Percentiles rank a stretch among this genome's conserved stretches.
Evolutionary conservation across 257 asterid species (phyloP).

Genomic region (Solanum etuberosum): DNA sequence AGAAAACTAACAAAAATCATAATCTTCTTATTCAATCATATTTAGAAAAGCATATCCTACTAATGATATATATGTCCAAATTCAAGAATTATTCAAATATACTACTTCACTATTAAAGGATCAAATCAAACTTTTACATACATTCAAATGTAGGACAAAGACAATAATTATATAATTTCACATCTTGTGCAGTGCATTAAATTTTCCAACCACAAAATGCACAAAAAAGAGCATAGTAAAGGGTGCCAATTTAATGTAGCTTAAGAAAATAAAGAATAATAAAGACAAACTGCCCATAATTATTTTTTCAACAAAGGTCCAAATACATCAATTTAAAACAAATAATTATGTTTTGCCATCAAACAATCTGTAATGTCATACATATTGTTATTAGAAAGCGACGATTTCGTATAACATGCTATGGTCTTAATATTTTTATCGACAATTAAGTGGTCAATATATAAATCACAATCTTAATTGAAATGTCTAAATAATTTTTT

Average conservation of each 20-base stretch:
- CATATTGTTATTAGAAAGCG: background rate
- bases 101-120: background rate
- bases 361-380: background rate
- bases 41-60: background rate
- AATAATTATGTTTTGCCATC: background rate
- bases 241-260: background rate
- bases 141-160: background rate
- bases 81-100: background rate
- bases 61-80: background rate
- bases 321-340: background rate
- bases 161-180: background rate
- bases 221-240: background rate
- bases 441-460: too few species aligned
- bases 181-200: background rate
- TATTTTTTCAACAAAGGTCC: background rate
- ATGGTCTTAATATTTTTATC: too few species aligned
- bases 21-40: background rate
- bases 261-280: background rate
- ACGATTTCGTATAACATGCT: background rate
- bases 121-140: background rate
- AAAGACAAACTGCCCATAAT: background rate
- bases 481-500: too few species aligned
- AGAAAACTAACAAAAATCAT: background rate
- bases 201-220: background rate
- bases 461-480: too few species aligned